These are phyloP conservation scores for Arthroderma uncinatum DNA, from an alignment of 2,329 filamentous ascomycete genomes.

Conservation along the genomic window DNA sequence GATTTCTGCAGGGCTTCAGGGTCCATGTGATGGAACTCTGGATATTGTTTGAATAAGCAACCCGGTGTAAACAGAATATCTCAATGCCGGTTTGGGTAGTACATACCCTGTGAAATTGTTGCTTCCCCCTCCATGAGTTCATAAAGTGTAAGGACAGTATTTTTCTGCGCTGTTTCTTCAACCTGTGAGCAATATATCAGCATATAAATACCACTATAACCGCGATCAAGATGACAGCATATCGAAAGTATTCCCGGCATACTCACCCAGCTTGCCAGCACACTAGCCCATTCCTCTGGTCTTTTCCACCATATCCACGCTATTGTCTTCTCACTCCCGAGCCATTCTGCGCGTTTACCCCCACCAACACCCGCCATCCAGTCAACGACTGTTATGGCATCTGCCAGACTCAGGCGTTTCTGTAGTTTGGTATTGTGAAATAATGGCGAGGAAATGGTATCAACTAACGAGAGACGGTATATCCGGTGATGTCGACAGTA, in stretches of 20 bases:
- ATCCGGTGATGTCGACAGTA: conserved; percentile 71
- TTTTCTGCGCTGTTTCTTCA: conserved; percentile 79
- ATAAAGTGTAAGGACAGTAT: conserved; percentile 80
- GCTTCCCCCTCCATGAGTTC: conserved; percentile 83
- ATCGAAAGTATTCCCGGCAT: not conserved
- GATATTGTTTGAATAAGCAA: not conserved
- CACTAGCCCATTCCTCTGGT: conserved; percentile 78
- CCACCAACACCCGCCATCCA: conserved; percentile 46
- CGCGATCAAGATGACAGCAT: conserved; percentile 19
- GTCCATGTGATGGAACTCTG: conserved; percentile 85
- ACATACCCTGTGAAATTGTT: conserved; percentile 54
- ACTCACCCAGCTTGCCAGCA: conserved; percentile 59
- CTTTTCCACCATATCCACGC: conserved; percentile 76
- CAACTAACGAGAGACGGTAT: conserved; percentile 60
- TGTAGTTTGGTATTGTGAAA: conserved; percentile 41
- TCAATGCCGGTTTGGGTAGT: not conserved
- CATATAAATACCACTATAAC: not conserved
- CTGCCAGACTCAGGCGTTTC: conserved; percentile 40
- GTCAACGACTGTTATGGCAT: conserved; percentile 44
- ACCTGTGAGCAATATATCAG: conserved; percentile 31
- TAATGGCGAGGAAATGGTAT: conserved; percentile 47
- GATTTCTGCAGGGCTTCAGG: conserved; percentile 67
- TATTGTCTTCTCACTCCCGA: conserved; percentile 42
- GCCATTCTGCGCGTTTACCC: conserved; percentile 49
- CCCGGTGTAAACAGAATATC: not conserved